phyloP scores from a whole-genome alignment of 345 rosid genomes.

The Arabis hirsuta region DNA sequence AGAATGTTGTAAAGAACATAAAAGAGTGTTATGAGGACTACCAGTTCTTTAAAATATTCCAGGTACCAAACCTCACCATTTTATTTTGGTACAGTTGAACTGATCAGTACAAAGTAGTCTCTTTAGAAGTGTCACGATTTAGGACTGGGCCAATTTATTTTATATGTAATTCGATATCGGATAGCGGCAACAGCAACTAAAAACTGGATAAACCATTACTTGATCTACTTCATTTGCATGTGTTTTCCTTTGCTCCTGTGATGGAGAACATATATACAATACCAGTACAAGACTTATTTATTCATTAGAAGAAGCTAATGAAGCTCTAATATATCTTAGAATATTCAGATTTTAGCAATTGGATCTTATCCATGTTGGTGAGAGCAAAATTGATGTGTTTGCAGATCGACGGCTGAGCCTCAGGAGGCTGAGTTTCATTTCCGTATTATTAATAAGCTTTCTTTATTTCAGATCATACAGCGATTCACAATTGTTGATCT shows the following conservation, averaged over 20 bases:
- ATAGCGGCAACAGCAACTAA: not conserved
- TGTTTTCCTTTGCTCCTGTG: constrained; percentile 5
- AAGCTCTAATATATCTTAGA: constrained; percentile 9
- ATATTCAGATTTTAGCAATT: constrained; percentile 20
- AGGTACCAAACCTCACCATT: constrained; percentile 54
- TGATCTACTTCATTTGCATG: not conserved
- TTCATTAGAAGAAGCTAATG: not conserved
- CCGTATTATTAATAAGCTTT: constrained; percentile 15
- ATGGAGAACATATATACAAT: not conserved
- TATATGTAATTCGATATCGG: constrained; percentile 13
- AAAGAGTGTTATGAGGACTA: constrained; percentile 77
- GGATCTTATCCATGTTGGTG: constrained; percentile 19
- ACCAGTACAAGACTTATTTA: constrained; percentile 7
- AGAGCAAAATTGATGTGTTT: constrained; percentile 18
- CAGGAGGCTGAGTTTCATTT: constrained; percentile 19
- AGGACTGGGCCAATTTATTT: not conserved
- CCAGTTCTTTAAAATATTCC: constrained; percentile 90
- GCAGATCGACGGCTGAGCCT: constrained; percentile 18
- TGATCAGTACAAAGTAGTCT: constrained; percentile 5
- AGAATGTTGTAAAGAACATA: constrained; percentile 75
- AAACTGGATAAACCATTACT: not conserved
- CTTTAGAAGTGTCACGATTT: constrained; percentile 19
- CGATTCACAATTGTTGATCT: constrained; percentile 86
- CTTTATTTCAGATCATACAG: constrained; percentile 70
- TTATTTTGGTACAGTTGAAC: constrained; percentile 8